Evolutionary conservation across 2,329 filamentous ascomycete genomes (phyloP).

Genomic region (Colletotrichum limetticola): DNA sequence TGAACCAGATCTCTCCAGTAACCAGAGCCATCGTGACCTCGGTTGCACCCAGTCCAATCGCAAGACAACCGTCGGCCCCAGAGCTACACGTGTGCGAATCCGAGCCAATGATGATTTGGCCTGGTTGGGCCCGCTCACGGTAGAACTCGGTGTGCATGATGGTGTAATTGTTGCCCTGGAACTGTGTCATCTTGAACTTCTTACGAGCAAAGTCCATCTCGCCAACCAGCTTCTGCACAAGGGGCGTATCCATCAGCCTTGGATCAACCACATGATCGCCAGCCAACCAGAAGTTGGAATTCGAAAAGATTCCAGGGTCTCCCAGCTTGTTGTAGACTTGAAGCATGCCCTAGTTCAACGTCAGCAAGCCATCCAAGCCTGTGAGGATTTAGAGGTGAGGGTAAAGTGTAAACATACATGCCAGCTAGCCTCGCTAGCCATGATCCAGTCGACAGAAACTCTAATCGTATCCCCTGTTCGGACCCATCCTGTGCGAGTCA

Average conservation of each 20-base stretch:
- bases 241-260: slow-evolving; percentile 16
- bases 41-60: slow-evolving; percentile 50
- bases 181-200: slow-evolving; percentile 30
- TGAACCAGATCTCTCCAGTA: slow-evolving; percentile 53
- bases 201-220: slow-evolving; percentile 25
- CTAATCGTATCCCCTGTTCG: slow-evolving; percentile 51
- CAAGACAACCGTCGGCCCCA: slow-evolving; percentile 47
- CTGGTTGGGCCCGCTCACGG: slow-evolving; percentile 49
- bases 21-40: slow-evolving; percentile 51
- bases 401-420: slow-evolving; percentile 43
- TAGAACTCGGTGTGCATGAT: slow-evolving; percentile 54
- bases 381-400: neutral
- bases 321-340: slow-evolving; percentile 27
- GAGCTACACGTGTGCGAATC: slow-evolving; percentile 53
- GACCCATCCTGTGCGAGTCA: slow-evolving; percentile 46
- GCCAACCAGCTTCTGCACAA: slow-evolving; percentile 20
- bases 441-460: slow-evolving; percentile 57
- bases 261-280: slow-evolving; percentile 61
- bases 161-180: slow-evolving; percentile 50
- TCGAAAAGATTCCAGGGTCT: slow-evolving; percentile 19
- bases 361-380: neutral
- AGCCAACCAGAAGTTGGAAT: slow-evolving; percentile 54
- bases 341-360: slow-evolving; percentile 16
- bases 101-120: slow-evolving; percentile 50
- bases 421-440: slow-evolving; percentile 57